These are phyloP conservation scores for Globisporangium spinosum DNA, from an alignment of 352 stramenopile species.

Conservation along the genomic window DNA sequence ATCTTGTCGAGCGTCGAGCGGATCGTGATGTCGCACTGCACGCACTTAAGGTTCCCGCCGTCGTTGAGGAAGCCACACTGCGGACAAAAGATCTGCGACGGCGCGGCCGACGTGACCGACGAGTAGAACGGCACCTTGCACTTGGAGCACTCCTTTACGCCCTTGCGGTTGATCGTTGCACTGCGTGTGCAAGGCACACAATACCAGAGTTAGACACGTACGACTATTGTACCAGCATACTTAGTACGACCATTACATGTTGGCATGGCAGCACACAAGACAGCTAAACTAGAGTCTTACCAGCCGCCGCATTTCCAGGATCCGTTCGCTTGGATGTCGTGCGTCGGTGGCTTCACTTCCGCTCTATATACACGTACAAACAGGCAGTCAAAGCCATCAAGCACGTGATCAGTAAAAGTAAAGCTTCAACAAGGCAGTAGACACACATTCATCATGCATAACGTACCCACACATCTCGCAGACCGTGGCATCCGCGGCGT, in stretches of 20 bases:
- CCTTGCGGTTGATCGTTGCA: conserved; percentile 52
- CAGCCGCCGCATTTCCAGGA: conserved; percentile 73
- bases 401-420: not conserved
- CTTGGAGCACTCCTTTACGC: conserved; percentile 52
- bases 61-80: conserved; percentile 75
- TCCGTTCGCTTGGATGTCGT: conserved; percentile 65
- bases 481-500: conserved; percentile 38
- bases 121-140: conserved; percentile 65
- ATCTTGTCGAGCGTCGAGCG: conserved; percentile 77
- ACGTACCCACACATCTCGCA: conserved; percentile 78
- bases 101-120: conserved; percentile 56
- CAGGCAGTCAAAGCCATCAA: conserved; percentile 5
- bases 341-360: conserved; percentile 57
- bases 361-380: conserved; percentile 22
- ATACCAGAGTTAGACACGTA: not conserved
- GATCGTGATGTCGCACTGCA: conserved; percentile 72
- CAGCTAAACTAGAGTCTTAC: conserved; percentile 25
- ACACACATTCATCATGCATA: too few relatives aligned
- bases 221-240: not conserved
- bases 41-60: conserved; percentile 56
- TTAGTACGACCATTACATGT: too few relatives aligned
- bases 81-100: conserved; percentile 76
- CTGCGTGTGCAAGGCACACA: conserved; percentile 21
- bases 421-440: not conserved
- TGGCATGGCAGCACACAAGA: not conserved